A percentile compares a stretch with the other conserved stretches of the same genome.
phyloP scores from a whole-genome alignment of 225 moss, liverwort and hornwort genomes.

The Pseudisothecium myosuroides region DNA sequence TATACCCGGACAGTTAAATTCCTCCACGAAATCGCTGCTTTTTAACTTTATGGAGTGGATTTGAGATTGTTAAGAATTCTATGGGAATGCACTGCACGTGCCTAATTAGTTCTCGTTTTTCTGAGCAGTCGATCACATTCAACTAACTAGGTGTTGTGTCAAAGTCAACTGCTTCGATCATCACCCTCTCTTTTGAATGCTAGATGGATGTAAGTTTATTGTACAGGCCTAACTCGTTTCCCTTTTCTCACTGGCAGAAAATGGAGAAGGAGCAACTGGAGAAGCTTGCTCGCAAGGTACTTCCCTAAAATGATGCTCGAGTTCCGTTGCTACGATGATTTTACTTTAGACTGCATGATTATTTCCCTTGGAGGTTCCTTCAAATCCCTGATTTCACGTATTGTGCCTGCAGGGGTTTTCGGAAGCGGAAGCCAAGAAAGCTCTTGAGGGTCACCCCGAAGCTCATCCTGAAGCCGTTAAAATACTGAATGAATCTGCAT shows the following conservation, averaged over 20 bases:
- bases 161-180: too few relatives aligned
- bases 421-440: conserved; percentile 31
- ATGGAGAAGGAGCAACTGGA: conserved; percentile 46
- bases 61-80: neutral
- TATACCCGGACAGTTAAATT: too few relatives aligned
- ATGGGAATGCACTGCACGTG: neutral
- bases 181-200: too few relatives aligned
- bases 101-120: too few relatives aligned
- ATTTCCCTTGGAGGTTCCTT: neutral
- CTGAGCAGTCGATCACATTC: too few relatives aligned
- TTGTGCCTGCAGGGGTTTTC: conserved; percentile 31
- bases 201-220: too few relatives aligned
- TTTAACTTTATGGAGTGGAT: neutral
- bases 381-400: neutral
- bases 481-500: conserved; percentile 1
- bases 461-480: conserved; percentile 39
- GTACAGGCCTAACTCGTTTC: neutral
- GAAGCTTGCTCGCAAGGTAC: conserved; percentile 43
- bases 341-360: neutral
- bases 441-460: conserved; percentile 21
- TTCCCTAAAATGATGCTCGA: neutral
- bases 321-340: neutral
- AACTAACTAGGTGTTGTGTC: too few relatives aligned
- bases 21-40: too few relatives aligned
- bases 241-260: conserved; percentile 26